A percentile compares a stretch with the other conserved stretches of the same genome.
These are phyloP conservation scores for Schoenoplectus triqueter DNA, from an alignment of 202 grass and related monocot genomes.

Conservation along the genomic window DNA sequence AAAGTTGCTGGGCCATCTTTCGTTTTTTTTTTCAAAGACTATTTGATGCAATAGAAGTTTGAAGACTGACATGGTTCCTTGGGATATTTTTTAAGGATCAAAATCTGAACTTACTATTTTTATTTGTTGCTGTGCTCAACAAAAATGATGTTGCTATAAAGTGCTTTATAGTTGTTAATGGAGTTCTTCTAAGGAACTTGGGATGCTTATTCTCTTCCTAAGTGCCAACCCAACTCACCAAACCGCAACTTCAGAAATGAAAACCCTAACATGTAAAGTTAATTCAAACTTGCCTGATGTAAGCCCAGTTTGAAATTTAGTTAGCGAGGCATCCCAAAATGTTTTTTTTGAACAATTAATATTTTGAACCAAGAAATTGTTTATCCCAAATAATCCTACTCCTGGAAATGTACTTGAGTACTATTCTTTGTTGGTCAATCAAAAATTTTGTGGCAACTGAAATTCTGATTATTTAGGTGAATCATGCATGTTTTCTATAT, in stretches of 20 bases:
- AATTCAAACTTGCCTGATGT: not conserved
- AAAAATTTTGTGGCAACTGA: not conserved
- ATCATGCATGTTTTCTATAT: not conserved
- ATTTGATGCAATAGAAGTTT: conserved; percentile 11
- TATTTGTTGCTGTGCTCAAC: not conserved
- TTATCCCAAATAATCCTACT: not conserved
- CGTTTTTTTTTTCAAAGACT: not conserved
- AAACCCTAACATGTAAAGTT: not conserved
- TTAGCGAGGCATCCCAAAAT: not conserved
- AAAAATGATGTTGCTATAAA: not conserved
- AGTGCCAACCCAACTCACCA: not conserved
- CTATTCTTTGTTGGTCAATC: not conserved
- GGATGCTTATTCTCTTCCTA: no score
- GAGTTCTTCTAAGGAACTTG: conserved; percentile 1
- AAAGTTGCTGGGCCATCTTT: not conserved
- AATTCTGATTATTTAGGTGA: not conserved
- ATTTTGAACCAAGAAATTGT: not conserved
- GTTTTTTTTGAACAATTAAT: not conserved
- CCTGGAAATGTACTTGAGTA: not conserved
- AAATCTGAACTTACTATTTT: no score
- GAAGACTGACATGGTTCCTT: not conserved
- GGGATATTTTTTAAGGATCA: no score
- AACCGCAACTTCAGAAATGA: not conserved
- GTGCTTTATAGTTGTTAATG: not conserved
- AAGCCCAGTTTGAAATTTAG: not conserved